These are phyloP conservation scores for Xanthoconium stramineum DNA, from an alignment of 768 basidiomycete species.

Conservation along the genomic window DNA sequence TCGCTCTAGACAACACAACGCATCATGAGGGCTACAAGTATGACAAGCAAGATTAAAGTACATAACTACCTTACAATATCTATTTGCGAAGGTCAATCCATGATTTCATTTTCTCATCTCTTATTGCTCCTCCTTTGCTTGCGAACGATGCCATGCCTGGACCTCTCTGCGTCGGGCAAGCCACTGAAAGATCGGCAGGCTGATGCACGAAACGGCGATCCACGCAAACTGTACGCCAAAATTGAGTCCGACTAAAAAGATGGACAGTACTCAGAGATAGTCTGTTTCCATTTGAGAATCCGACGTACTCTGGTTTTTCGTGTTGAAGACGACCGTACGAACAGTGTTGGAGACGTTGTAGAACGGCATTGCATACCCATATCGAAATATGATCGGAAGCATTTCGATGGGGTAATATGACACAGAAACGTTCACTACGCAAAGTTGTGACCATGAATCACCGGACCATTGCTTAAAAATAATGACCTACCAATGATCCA, in stretches of 20 bases:
- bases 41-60: background rate
- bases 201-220: constrained; percentile 52
- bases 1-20: background rate
- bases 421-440: constrained; percentile 56
- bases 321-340: constrained; percentile 62
- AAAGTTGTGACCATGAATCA: background rate
- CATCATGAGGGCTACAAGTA: background rate
- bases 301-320: constrained; percentile 54
- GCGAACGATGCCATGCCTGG: constrained; percentile 16
- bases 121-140: constrained; percentile 4
- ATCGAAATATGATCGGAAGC: constrained; percentile 55
- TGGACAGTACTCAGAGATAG: background rate
- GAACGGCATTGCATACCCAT: constrained; percentile 70
- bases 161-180: constrained; percentile 29
- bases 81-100: too few relatives aligned
- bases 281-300: background rate
- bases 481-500: constrained; percentile 57
- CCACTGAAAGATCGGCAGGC: constrained; percentile 52
- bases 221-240: constrained; percentile 60
- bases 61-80: too few relatives aligned
- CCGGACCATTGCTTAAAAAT: background rate
- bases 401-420: constrained; percentile 55
- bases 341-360: constrained; percentile 64
- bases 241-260: constrained; percentile 51
- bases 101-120: background rate